Evolutionary conservation across 2,329 filamentous ascomycete genomes (phyloP).

Genomic region (Talaromyces marneffei): DNA sequence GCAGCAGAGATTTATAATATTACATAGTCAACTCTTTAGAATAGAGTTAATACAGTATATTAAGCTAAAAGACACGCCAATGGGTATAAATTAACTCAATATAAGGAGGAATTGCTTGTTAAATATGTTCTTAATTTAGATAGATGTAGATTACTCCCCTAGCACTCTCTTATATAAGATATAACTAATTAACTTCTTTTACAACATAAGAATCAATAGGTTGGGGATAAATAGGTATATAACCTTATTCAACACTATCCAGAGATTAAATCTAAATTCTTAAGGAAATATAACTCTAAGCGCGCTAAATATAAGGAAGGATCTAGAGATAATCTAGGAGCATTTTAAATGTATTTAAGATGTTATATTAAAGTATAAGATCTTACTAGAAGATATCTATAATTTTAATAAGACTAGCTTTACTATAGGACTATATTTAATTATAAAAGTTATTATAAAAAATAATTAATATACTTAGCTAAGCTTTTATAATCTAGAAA

Average conservation of each 20-base stretch:
- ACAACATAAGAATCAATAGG: not conserved
- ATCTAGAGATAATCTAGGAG: no score
- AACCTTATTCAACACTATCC: no score
- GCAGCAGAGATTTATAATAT: not conserved
- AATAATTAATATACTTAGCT: no score
- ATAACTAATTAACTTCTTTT: not conserved
- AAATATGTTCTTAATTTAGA: not conserved
- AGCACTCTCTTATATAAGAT: not conserved
- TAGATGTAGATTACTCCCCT: not conserved
- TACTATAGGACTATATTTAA: no score
- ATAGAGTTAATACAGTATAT: not conserved
- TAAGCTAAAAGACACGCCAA: not conserved
- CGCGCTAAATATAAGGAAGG: no score
- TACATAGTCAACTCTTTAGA: not conserved
- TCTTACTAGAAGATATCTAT: conserved; percentile 5
- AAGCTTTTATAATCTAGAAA: no score
- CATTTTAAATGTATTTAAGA: not conserved
- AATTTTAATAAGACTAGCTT: conserved; percentile 12
- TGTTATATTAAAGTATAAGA: not conserved
- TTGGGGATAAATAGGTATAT: no score
- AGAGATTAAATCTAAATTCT: no score
- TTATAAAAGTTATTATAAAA: no score
- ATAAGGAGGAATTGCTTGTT: not conserved
- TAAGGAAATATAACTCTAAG: no score
- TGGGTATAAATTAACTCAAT: not conserved